A percentile compares a stretch with the other conserved stretches of the same genome.
Conservation (phyloP, 2,329 filamentous ascomycete species). For the Scytalidium sp. region DNA sequence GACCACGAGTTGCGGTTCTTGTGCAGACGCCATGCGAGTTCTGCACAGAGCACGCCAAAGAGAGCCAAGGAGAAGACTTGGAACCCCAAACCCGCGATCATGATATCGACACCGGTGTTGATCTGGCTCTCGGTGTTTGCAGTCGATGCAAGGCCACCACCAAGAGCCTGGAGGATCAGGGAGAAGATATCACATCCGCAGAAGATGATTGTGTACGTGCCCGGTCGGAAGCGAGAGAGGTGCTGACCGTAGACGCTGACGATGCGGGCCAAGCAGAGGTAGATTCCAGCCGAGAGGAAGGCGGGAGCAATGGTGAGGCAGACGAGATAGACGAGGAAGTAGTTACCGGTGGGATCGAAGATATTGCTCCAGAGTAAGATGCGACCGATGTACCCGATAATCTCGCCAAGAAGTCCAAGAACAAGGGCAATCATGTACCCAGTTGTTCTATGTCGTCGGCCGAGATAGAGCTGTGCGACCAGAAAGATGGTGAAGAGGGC, state of each 20-base stretch:
- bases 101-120: slow-evolving; percentile 28
- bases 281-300: slow-evolving; percentile 60
- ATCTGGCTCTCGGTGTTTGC: slow-evolving; percentile 26
- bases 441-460: slow-evolving; percentile 52
- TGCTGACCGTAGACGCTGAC: slow-evolving; percentile 51
- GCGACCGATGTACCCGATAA: slow-evolving; percentile 52
- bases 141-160: slow-evolving; percentile 52
- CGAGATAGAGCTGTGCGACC: slow-evolving; percentile 41
- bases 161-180: slow-evolving; percentile 56
- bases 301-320: slow-evolving; percentile 39
- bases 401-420: slow-evolving; percentile 48
- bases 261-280: slow-evolving; percentile 55
- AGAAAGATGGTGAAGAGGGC: slow-evolving; percentile 44
- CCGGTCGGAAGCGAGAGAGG: slow-evolving; percentile 42
- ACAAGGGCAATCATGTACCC: slow-evolving; percentile 48
- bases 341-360: slow-evolving; percentile 41
- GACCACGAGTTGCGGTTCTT: not conserved
- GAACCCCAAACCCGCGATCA: slow-evolving; percentile 36
- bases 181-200: slow-evolving; percentile 53
- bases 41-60: slow-evolving; percentile 17
- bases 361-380: slow-evolving; percentile 49
- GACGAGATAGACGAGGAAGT: slow-evolving; percentile 59
- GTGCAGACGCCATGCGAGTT: slow-evolving; percentile 5
- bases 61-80: slow-evolving; percentile 33
- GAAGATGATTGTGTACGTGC: slow-evolving; percentile 46